These are phyloP conservation scores for Teunomyces pallodes DNA, from an alignment of 805 yeast genomes.

Conservation along the genomic window DNA sequence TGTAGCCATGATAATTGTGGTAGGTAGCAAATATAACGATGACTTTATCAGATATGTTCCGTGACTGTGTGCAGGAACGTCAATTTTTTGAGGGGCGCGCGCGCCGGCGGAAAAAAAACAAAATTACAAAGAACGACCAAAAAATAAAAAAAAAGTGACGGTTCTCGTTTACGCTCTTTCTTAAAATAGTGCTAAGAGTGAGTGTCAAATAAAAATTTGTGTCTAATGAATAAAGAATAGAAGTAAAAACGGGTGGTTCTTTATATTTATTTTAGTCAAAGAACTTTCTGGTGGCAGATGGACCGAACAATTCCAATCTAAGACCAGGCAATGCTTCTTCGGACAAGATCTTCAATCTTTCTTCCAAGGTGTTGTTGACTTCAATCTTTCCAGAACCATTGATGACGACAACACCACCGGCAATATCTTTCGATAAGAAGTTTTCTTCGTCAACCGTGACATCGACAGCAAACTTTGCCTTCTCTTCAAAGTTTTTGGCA, in stretches of 20 bases:
- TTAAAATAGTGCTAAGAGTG: neutral
- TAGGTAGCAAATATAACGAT: neutral
- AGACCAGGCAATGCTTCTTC: conserved; percentile 90
- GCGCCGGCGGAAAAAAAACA: too few relatives aligned
- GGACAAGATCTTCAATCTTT: conserved; percentile 79
- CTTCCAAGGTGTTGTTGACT: conserved; percentile 90
- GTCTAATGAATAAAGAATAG: neutral
- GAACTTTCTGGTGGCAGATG: conserved; percentile 82
- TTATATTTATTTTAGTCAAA: conserved; percentile 54
- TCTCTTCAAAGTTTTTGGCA: conserved; percentile 58
- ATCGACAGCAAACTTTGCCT: conserved; percentile 56
- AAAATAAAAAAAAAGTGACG: neutral
- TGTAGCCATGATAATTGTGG: neutral
- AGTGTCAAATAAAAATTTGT: neutral
- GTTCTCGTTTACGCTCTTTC: neutral
- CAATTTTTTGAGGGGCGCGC: too few relatives aligned
- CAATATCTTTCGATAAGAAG: conserved; percentile 58
- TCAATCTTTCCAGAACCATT: conserved; percentile 80
- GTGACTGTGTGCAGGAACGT: neutral
- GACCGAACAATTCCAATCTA: conserved; percentile 85
- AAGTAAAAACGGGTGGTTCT: neutral
- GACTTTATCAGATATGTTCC: neutral
- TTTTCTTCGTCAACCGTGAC: conserved; percentile 55
- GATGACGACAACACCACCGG: conserved; percentile 83
- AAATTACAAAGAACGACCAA: neutral